Conservation (phyloP, 148 eudicot genomes). For the Fagopyrum homotropicum region DNA sequence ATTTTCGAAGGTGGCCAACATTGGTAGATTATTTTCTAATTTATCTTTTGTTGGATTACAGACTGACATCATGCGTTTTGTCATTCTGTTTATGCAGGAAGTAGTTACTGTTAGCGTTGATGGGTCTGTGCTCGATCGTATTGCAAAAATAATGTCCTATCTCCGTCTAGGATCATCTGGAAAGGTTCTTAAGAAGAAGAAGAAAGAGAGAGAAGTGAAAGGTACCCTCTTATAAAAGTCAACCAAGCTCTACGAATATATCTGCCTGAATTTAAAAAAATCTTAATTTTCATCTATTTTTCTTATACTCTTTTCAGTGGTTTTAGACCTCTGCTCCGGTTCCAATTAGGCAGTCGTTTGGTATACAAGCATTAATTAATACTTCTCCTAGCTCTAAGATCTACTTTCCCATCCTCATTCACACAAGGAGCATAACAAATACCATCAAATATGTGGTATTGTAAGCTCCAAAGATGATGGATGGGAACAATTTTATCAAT, state of each 20-base stretch:
- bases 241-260: background rate
- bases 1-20: background rate
- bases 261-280: background rate
- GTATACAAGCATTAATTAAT: background rate
- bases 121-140: conserved; percentile 93
- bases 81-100: conserved; percentile 50
- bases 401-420: background rate
- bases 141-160: conserved; percentile 93
- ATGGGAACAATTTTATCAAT: background rate
- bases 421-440: background rate
- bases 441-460: background rate
- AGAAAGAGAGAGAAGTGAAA: conserved; percentile 77
- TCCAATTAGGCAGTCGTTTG: background rate
- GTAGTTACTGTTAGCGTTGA: conserved; percentile 96
- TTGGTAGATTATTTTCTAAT: conserved; percentile 6
- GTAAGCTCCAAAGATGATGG: background rate
- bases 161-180: conserved; percentile 99
- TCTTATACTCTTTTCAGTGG: background rate
- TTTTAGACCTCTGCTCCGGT: background rate
- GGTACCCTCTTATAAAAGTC: conserved; percentile 31
- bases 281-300: background rate
- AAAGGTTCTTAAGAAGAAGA: conserved; percentile 95
- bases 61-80: conserved; percentile 1
- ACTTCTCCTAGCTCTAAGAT: background rate
- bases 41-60: background rate